These are phyloP conservation scores for Plasmodium inui DNA, from an alignment of 169 alveolate genomes.

Conservation along the genomic window DNA sequence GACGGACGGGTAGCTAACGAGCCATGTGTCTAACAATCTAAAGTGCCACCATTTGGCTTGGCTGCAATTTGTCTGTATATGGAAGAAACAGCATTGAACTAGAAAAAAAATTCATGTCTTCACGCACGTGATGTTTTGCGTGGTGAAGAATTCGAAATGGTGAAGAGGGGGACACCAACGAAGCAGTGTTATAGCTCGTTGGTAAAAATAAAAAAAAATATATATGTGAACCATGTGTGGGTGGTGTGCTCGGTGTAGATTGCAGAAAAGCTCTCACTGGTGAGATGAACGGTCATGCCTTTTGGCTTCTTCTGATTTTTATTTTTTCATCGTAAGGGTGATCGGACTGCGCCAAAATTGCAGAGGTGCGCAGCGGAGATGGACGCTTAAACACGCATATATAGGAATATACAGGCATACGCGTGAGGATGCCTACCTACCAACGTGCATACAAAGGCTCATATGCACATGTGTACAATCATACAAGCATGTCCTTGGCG, in stretches of 20 bases:
- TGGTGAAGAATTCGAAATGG: not conserved
- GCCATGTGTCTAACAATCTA: not conserved
- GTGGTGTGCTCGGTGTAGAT: not conserved
- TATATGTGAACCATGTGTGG: not conserved
- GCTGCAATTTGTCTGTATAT: not conserved
- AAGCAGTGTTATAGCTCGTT: not conserved
- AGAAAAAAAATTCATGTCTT: not conserved
- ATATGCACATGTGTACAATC: not conserved
- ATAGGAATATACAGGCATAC: slow-evolving; percentile 7
- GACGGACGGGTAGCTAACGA: not conserved
- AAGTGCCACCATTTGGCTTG: not conserved
- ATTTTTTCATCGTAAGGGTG: not conserved
- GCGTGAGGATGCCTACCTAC: not conserved
- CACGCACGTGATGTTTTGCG: not conserved
- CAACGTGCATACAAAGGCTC: not conserved
- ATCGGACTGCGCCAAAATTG: not conserved
- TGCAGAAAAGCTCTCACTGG: not conserved
- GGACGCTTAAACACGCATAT: not conserved
- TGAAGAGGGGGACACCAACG: not conserved
- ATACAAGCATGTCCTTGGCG: not conserved
- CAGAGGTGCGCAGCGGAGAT: not conserved
- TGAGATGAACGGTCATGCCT: not conserved
- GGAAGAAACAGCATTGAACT: not conserved
- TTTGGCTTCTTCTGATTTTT: not conserved
- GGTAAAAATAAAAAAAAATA: not conserved